Evolutionary conservation across 176 grass and related monocot species (phyloP).

Genomic region (Thinopyrum elongatum): DNA sequence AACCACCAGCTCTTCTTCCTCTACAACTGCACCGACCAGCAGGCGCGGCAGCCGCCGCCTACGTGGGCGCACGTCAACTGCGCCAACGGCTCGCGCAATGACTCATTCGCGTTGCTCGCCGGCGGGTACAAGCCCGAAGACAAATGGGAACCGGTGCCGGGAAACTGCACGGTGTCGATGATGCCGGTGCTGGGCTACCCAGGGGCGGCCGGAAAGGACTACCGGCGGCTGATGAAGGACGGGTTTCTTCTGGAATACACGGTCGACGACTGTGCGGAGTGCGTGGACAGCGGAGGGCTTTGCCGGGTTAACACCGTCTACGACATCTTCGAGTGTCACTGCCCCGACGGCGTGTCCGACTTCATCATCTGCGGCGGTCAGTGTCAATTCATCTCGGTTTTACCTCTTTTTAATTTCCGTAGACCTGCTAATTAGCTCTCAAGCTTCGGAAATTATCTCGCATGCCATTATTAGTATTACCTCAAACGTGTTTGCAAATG

Average conservation of each 20-base stretch:
- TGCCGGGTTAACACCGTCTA: slow-evolving; percentile 6
- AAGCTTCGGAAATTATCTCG: not conserved
- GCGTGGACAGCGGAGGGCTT: not conserved
- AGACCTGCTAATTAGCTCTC: not conserved
- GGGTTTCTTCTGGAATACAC: slow-evolving; percentile 44
- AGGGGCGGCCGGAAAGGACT: not conserved
- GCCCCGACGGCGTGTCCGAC: not conserved
- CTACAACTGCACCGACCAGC: not conserved
- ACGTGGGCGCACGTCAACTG: not conserved
- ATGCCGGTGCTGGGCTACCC: slow-evolving; percentile 31
- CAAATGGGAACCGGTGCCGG: fast-evolving
- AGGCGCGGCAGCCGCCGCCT: not conserved
- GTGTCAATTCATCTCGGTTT: not conserved
- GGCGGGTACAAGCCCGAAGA: slow-evolving; percentile 1
- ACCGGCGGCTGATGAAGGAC: slow-evolving; percentile 10
- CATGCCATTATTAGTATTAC: not conserved
- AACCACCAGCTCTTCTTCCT: slow-evolving; percentile 54
- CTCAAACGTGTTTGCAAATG: too few species aligned
- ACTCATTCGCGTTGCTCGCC: not conserved
- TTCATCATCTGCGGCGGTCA: slow-evolving; percentile 7
- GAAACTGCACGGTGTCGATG: slow-evolving; percentile 17
- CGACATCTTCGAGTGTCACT: slow-evolving; percentile 18
- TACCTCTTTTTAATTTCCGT: not conserved
- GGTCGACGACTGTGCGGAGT: not conserved
- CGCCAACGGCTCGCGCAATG: not conserved